Evolutionary conservation across 129 eudicot species (phyloP), one percentile per base, ranked within the genome.

Genomic region (Centrapalus pauciflorus): DNA sequence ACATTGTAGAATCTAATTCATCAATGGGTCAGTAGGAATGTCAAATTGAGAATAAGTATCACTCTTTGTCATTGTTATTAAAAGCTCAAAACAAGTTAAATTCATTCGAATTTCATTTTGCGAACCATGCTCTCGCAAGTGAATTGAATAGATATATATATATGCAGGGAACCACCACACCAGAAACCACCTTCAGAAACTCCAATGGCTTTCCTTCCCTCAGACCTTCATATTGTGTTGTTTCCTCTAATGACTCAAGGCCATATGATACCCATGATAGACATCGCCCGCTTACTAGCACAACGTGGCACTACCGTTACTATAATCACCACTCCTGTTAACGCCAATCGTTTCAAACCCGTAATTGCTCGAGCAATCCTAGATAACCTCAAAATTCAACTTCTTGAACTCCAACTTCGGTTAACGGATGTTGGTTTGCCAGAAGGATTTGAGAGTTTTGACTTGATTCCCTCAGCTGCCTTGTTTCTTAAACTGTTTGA

Each of bases 241-340:
- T 49, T 83, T 34, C 88, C 84, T 0, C 55, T 75, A 10, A 71
- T 76, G 74, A 12, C 68, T 16, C 84, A 69, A 13, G 81, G 88
- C 50, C 84, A 83, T 50, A 75, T 67, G 63, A 72, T 79, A 20
- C 84, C 88, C 16, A 71, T 79, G 74, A 60, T 79, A 7, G 82
- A 79, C 58, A 76, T 83, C 66, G 88, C 84, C 21, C 54, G 63
- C 14, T 35, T 80, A 55, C 67, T 83, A 27, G 88, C 84, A n/a
- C 63, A 48, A 1, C 70, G 55, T 0, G 78, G 84, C 8, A 5
- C 59, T 1, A 43, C 28, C 0, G 65, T 76, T 0, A 66, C 84
- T 30, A 61, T 83, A 7, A 12, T 82, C 56, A 75, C 72, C 1
- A 78, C 87, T 8, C 78, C 79, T 0, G 54, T 66, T 3, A 75